A percentile compares a stretch with the other conserved stretches of the same genome.
Conservation (phyloP, 352 stramenopile genomes). For the Phytophthora kernoviae region DNA sequence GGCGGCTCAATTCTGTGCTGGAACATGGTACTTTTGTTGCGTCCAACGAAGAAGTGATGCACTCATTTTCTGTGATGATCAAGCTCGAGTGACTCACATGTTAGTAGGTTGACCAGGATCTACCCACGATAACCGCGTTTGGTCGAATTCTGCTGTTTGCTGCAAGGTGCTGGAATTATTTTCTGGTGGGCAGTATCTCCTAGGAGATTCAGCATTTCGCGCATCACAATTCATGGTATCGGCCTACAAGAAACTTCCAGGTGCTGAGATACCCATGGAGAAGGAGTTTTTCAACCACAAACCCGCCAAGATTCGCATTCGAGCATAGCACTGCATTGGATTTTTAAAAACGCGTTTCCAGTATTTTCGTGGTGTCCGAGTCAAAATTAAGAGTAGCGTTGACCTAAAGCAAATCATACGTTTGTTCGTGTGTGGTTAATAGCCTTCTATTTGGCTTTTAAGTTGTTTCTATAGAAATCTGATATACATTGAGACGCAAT, state of each 20-base stretch:
- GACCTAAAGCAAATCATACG: conserved; percentile 17
- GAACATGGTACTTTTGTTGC: too few species aligned
- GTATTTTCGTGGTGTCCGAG: conserved; percentile 29
- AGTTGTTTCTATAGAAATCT: too few species aligned
- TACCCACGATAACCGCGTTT: conserved; percentile 3
- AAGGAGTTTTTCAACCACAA: conserved; percentile 25
- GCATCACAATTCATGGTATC: conserved; percentile 10
- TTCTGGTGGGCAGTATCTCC: conserved; percentile 10
- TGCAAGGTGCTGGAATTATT: neutral
- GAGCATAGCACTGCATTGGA: conserved; percentile 24
- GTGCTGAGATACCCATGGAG: conserved; percentile 1
- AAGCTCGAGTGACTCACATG: conserved; percentile 2
- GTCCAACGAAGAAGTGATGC: too few species aligned
- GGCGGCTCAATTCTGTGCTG: too few species aligned
- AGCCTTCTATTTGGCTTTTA: too few species aligned
- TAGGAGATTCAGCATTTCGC: conserved; percentile 18
- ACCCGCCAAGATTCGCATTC: conserved; percentile 21
- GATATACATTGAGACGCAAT: too few species aligned
- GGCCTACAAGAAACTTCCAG: conserved; percentile 27
- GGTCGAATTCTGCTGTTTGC: too few species aligned
- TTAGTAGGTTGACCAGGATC: conserved; percentile 6
- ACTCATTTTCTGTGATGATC: conserved; percentile 6
- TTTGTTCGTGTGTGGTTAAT: too few species aligned
- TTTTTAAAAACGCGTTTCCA: conserved; percentile 28
- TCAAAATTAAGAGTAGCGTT: conserved; percentile 1